Percentiles rank a stretch among this genome's conserved stretches.
Conservation (phyloP, 768 basidiomycete genomes). For the Xerocomus spinulosus region DNA sequence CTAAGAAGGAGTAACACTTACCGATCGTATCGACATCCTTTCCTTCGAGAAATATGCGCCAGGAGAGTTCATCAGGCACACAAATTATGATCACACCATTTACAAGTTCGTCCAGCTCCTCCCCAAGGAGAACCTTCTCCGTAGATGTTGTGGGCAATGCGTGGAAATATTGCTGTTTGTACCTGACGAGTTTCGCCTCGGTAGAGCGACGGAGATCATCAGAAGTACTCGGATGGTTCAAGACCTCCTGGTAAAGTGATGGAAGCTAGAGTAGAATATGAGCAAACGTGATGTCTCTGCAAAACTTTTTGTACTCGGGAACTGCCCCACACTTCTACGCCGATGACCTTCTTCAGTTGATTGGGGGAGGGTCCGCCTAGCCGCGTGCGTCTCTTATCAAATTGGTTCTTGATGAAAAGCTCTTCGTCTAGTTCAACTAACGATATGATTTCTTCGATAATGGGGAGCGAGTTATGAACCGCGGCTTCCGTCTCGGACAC, state of each 20-base stretch:
- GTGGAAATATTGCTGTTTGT: slow-evolving; percentile 57
- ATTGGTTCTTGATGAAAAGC: slow-evolving; percentile 53
- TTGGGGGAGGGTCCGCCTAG: slow-evolving; percentile 63
- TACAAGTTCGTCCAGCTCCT: slow-evolving; percentile 67
- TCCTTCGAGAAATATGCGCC: slow-evolving; percentile 74
- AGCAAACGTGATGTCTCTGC: slow-evolving; percentile 4
- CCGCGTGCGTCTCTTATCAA: slow-evolving; percentile 73
- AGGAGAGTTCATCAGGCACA: slow-evolving; percentile 77
- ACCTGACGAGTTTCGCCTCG: slow-evolving; percentile 70
- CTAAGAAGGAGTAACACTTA: slow-evolving; percentile 33
- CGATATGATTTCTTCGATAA: slow-evolving; percentile 66
- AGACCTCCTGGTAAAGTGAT: slow-evolving; percentile 66
- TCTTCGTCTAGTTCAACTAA: slow-evolving; percentile 64
- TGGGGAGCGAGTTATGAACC: slow-evolving; percentile 63
- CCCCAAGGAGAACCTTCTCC: slow-evolving; percentile 45
- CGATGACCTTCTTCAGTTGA: slow-evolving; percentile 57
- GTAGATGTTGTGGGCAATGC: slow-evolving; percentile 46
- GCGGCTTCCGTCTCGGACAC: slow-evolving; percentile 55
- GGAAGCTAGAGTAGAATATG: slow-evolving; percentile 50
- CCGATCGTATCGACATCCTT: slow-evolving; percentile 64
- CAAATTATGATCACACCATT: slow-evolving; percentile 71
- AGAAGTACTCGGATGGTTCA: slow-evolving; percentile 73
- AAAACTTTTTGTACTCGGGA: slow-evolving; percentile 48
- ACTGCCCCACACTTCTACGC: slow-evolving; percentile 53
- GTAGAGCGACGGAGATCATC: slow-evolving; percentile 75